Base-by-base conservation (phyloP, 331 rosid genomes). In the Pyracantha coccinea region DNA sequence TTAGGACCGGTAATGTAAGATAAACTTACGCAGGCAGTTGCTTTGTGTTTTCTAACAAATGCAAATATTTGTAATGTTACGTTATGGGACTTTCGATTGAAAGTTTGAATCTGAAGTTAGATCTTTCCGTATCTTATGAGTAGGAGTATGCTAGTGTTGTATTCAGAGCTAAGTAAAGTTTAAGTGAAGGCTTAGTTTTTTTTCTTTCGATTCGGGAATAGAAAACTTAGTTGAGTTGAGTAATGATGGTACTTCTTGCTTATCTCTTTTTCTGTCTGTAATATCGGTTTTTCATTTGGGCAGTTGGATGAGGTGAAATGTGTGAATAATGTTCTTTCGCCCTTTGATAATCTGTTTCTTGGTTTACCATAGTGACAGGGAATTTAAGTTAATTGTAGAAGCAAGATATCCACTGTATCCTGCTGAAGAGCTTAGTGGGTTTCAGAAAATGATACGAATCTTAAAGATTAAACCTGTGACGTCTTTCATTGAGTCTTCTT, bases 381-480 rank as follows among this genome's bases (percentile, higher is more conserved):
- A 32, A 31, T 45, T 45, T 45, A 45, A 45, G 17, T 4, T 45
- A 45, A 45, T 52, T 23, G 72, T 28, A 74, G 72, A 65, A 72
- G 58, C 19, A 4, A 66, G 68, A 19, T 38, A 3, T 55, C 20
- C 8, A 24, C 38, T 28, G 20, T 59, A 13, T 61, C 47, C 63
- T 19, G 52, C 59, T 21, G 23, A 68, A 79, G 23, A 69, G 10
- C 47, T 24, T 53, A 17, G 21, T 41, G 33, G 54, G 66, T 19
- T 59, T 67, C 71, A n/a, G 58, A 75, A 79, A 12, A 84, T 93
- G 94, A 72, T 88, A 45, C 89, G 90, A 12, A 68, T 89, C 73
- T 8, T 84, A 74, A 90, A 86, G 58, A 72, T 82, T 33, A 88
- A 81, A 17, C 78, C 89, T 32, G 62, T 84, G 1, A 11, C 82